Conservation (phyloP, 2,329 filamentous ascomycete species). For the Aureobasidium sp. region DNA sequence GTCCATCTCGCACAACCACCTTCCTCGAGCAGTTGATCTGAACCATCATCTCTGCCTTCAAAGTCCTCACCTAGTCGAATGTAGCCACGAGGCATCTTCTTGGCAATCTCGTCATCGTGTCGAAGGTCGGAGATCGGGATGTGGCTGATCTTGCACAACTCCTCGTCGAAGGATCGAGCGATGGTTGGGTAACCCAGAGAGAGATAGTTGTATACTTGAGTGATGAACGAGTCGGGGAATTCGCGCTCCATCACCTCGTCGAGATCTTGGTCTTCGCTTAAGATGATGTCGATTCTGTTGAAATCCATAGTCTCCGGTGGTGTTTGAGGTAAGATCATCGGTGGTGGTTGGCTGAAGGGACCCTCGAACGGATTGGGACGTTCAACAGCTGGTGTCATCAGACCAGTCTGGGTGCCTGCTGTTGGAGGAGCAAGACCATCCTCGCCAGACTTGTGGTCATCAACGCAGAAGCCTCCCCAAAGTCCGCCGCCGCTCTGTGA, state of each 20-base stretch:
- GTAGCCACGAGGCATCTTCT: conserved; percentile 57
- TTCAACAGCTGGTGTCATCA: conserved; percentile 39
- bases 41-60: conserved; percentile 26
- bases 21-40: conserved; percentile 28
- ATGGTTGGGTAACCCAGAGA: conserved; percentile 85
- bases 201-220: conserved; percentile 95
- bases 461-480: conserved; percentile 65
- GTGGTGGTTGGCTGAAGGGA: conserved; percentile 19
- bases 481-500: conserved; percentile 41
- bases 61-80: conserved; percentile 49
- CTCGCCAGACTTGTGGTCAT: conserved; percentile 27
- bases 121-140: conserved; percentile 62
- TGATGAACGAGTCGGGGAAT: conserved; percentile 77
- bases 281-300: conserved; percentile 30
- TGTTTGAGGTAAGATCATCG: conserved; percentile 29
- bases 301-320: conserved; percentile 15
- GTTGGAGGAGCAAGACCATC: conserved; percentile 30
- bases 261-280: conserved; percentile 34
- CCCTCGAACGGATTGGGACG: conserved; percentile 34
- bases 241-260: conserved; percentile 46
- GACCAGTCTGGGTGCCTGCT: conserved; percentile 28
- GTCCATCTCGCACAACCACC: conserved; percentile 67
- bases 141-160: conserved; percentile 72
- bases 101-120: conserved; percentile 57
- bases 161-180: conserved; percentile 73